Conservation (phyloP, 768 basidiomycete species). For the Daedaleopsis sinensis region DNA sequence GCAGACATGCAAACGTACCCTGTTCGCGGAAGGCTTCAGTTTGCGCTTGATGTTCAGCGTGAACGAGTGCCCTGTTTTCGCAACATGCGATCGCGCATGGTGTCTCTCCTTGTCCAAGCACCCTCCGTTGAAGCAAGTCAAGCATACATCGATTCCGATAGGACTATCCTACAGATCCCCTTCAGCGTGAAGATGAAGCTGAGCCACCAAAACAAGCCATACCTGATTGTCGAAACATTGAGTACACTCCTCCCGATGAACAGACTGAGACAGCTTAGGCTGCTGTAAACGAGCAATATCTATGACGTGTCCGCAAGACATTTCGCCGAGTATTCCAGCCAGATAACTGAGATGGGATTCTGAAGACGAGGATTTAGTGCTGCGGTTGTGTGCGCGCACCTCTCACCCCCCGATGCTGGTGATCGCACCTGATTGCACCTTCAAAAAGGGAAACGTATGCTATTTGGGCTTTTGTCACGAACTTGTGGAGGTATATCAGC, state of each 20-base stretch:
- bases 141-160: slow-evolving; percentile 85
- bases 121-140: slow-evolving; percentile 93
- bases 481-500: not conserved
- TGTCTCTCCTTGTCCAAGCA: slow-evolving; percentile 66
- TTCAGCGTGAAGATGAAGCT: not conserved
- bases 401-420: not conserved
- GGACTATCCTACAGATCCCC: slow-evolving; percentile 59
- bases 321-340: slow-evolving; percentile 3
- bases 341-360: no score
- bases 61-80: slow-evolving; percentile 73
- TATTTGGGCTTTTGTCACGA: no score
- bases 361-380: not conserved
- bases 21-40: slow-evolving; percentile 60
- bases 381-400: not conserved
- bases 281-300: slow-evolving; percentile 51
- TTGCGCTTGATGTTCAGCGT: slow-evolving; percentile 81
- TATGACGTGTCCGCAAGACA: slow-evolving; percentile 55
- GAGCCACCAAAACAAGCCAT: slow-evolving; percentile 9
- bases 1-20: slow-evolving; percentile 52
- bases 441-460: no score
- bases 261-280: slow-evolving; percentile 69
- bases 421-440: slow-evolving; percentile 9
- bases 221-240: slow-evolving; percentile 97
- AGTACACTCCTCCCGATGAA: slow-evolving; percentile 93
- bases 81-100: slow-evolving; percentile 75